A percentile compares a stretch with the other conserved stretches of the same genome.
phyloP scores from a whole-genome alignment of 2,329 filamentous ascomycete species.

The Sclerotiophoma versabilis region DNA sequence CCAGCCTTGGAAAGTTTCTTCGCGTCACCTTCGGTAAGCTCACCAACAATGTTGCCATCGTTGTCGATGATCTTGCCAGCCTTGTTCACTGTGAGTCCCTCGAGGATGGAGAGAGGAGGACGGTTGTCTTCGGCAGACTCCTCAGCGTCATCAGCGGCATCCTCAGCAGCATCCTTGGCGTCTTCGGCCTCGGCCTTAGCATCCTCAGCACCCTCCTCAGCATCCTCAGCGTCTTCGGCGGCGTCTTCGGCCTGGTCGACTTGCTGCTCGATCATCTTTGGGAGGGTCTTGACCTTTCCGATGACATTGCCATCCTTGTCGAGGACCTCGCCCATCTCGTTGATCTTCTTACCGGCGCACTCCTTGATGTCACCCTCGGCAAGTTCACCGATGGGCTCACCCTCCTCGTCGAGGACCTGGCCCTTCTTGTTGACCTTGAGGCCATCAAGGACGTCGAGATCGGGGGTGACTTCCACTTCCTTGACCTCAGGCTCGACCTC shows the following conservation, averaged over 20 bases:
- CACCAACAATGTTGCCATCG: constrained; percentile 57
- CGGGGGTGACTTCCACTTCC: constrained; percentile 51
- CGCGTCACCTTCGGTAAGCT: constrained; percentile 59
- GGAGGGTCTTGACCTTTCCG: constrained; percentile 64
- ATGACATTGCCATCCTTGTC: constrained; percentile 70
- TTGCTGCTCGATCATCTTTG: constrained; percentile 51
- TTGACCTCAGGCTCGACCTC: constrained; percentile 55
- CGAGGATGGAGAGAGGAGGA: constrained; percentile 58
- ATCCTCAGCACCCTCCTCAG: constrained; percentile 39
- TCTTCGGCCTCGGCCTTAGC: constrained; percentile 43
- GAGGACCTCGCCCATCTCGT: constrained; percentile 69
- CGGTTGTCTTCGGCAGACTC: constrained; percentile 45
- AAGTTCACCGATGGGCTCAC: constrained; percentile 62
- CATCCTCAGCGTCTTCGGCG: constrained; percentile 39
- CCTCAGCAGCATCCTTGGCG: constrained; percentile 43
- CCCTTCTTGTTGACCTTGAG: constrained; percentile 68
- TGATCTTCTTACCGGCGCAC: constrained; percentile 70
- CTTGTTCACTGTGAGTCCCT: constrained; percentile 60
- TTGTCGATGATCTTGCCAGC: constrained; percentile 58
- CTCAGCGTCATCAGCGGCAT: constrained; percentile 41
- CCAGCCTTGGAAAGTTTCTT: constrained; percentile 62
- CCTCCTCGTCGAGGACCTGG: constrained; percentile 60
- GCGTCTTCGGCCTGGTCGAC: constrained; percentile 42
- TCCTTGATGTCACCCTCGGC: constrained; percentile 65
- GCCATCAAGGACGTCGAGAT: constrained; percentile 58